Evolutionary conservation across 345 rosid species (phyloP), one percentile per base, ranked within the genome.

Genomic region (Euphorbia tirucalli): DNA sequence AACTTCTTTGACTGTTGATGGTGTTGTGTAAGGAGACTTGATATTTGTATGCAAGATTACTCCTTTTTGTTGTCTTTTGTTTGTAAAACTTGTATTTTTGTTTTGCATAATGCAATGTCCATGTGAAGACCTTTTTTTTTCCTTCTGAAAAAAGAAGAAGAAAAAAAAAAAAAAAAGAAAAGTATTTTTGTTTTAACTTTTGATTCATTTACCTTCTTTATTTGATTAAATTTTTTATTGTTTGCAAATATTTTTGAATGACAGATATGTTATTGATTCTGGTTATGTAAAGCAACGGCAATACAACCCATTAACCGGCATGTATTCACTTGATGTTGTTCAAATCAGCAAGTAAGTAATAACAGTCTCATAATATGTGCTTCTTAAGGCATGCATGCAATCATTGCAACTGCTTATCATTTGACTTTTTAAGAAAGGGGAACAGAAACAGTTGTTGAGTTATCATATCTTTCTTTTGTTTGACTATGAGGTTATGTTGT

Each of bases 1-100:
- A 80, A 95, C 99, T 83, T 95, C 98, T 71, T 85, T 95, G 72
- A 95, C 99, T 31, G 98, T 95, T 73, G 99, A 95, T 70, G 99
- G 98, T 21, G 97, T 95, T 72, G 99, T 90, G 99, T 95, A 95
- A 90, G 99, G 74, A 75, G 71, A 78, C 74, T 75, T 75, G 37
- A 74, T 72, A 61, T 79, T 73, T 81, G 61, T 11, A 28, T 62
- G 44, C 61, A 27, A 49, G 32, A 71, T 71, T 43, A 69, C 61
- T 64, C 21, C 14, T 49, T 78, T 60, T 71, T 72, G 50, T 74
- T 77, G 67, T 44, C 28, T 69, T 66, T 67, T 61, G 28, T 41
- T 50, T 24, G 37, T 50, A 50, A 43, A 30, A 31, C 37, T 43
- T 28, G 30, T 35, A 61, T 73, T 21, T 7, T 21, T 43, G 27